Conservation (phyloP, 192 early-diverging fungal genomes). For the Pilaira anomala region DNA sequence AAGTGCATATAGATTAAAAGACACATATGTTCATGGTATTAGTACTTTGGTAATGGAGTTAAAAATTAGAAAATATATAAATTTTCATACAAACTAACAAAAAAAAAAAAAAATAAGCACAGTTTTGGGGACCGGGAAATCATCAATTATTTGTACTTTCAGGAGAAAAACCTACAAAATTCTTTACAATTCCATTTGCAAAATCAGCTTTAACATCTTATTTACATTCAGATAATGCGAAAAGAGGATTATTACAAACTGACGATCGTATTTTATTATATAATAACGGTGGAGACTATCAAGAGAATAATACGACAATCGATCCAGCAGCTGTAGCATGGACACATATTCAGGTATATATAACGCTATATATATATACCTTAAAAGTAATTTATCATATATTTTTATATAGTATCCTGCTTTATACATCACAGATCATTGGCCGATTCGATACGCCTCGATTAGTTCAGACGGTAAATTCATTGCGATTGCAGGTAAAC, state of each 20-base stretch:
- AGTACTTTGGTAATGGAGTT: constrained; percentile 47
- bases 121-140: constrained; percentile 74
- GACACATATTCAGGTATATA: constrained; percentile 63
- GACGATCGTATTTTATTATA: constrained; percentile 70
- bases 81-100: background rate
- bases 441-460: constrained; percentile 78
- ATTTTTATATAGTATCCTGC: constrained; percentile 52
- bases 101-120: background rate
- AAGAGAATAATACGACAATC: constrained; percentile 58
- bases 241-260: constrained; percentile 55
- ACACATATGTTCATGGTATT: constrained; percentile 58
- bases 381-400: too few species aligned
- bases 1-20: constrained; percentile 32
- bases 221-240: constrained; percentile 52
- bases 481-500: constrained; percentile 82
- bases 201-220: constrained; percentile 47
- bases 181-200: constrained; percentile 56
- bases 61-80: background rate
- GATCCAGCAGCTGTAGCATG: constrained; percentile 69
- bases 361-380: background rate
- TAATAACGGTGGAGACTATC: constrained; percentile 51
- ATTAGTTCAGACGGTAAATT: constrained; percentile 66
- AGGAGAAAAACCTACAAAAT: constrained; percentile 16
- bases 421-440: constrained; percentile 75
- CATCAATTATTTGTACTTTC: constrained; percentile 68